Evolutionary conservation across 192 early-diverging fungal species (phyloP), one percentile per base, ranked within the genome.

Genomic region (Coemansia sp.): DNA sequence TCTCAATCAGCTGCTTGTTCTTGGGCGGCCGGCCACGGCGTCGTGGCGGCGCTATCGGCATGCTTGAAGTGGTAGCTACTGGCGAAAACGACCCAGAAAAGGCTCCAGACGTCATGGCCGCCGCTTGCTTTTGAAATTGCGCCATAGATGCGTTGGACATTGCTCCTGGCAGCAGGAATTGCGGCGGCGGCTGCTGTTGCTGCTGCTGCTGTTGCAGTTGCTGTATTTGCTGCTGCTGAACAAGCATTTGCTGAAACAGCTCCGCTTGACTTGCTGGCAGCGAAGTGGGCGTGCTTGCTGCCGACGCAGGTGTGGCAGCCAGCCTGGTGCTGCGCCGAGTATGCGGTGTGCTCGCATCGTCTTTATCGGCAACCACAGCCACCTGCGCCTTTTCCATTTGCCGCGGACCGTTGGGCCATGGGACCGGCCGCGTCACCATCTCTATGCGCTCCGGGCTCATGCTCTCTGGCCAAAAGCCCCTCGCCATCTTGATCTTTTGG

Each of bases 1-100:
- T 58, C 47, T 69, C 49, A 26, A 76, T 76, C 12, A 76, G 66
- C 59, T 69, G 62, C 63, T 69, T 66, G 47, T 76, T 76, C 56
- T 76, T 76, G 31, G 73, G 73, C 16, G 73, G 73, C 11, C 73
- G 62, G 0, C 73, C 73, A 28, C 73, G 73, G 8, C 66, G 58
- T 42, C 43, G 61, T n/a, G 67, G 74, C 31, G 62, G 21, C 21
- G 43, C 47, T 11, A 58, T 7, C 3, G 49, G 45, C 38, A 55
- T 23, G 20, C 60, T 51, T 12, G 48, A 14, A 3, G 30, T 15
- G 17, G 45, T 50, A 7, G 52, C 23, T 21, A 26, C 17, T 3
- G 69, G 45, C 42, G 38, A 26, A 26, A 12, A 26, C 3, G 20
- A 1, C 23, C 36, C 44, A 0, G 45, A n/a, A 11, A 47, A 6